Evolutionary conservation across 176 grass and related monocot genomes (phyloP).

Genomic region (Lolium multiflorum): DNA sequence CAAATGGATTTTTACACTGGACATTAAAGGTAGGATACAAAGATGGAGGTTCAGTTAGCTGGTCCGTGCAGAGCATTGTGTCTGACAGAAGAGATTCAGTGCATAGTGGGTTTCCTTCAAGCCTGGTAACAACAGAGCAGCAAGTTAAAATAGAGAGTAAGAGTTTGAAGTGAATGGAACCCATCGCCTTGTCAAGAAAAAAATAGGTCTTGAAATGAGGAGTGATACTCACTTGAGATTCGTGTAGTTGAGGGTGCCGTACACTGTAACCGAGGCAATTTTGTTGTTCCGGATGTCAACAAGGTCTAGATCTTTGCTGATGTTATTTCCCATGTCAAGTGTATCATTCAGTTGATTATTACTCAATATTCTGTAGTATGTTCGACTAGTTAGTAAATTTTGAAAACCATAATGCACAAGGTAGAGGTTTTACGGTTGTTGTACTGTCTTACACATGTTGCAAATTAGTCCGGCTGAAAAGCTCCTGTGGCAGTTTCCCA

Average conservation of each 20-base stretch:
- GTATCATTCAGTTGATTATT: slow-evolving; percentile 74
- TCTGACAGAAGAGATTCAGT: slow-evolving; percentile 37
- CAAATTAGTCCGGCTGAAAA: slow-evolving; percentile 58
- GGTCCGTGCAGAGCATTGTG: slow-evolving; percentile 39
- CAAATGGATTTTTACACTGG: slow-evolving; percentile 64
- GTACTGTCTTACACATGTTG: slow-evolving; percentile 70
- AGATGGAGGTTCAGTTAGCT: neutral
- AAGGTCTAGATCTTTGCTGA: slow-evolving; percentile 27
- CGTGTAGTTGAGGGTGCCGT: slow-evolving; percentile 27
- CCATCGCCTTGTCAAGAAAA: neutral
- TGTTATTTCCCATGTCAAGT: slow-evolving; percentile 67
- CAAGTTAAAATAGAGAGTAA: slow-evolving; percentile 20
- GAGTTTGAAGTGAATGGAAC: slow-evolving; percentile 24
- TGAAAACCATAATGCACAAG: neutral
- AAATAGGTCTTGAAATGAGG: slow-evolving; percentile 10
- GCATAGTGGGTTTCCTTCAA: slow-evolving; percentile 75
- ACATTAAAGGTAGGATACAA: neutral
- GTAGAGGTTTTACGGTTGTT: neutral
- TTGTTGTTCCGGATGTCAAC: slow-evolving; percentile 67
- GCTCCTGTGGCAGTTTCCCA: slow-evolving; percentile 55
- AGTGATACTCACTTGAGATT: slow-evolving; percentile 50
- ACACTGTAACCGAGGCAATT: slow-evolving; percentile 50
- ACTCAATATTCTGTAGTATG: slow-evolving; percentile 60
- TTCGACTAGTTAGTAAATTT: slow-evolving; percentile 40
- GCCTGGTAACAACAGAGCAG: slow-evolving; percentile 37